phyloP scores from a whole-genome alignment of 495 filamentous ascomycete species.

The Oleoguttula mirabilis region DNA sequence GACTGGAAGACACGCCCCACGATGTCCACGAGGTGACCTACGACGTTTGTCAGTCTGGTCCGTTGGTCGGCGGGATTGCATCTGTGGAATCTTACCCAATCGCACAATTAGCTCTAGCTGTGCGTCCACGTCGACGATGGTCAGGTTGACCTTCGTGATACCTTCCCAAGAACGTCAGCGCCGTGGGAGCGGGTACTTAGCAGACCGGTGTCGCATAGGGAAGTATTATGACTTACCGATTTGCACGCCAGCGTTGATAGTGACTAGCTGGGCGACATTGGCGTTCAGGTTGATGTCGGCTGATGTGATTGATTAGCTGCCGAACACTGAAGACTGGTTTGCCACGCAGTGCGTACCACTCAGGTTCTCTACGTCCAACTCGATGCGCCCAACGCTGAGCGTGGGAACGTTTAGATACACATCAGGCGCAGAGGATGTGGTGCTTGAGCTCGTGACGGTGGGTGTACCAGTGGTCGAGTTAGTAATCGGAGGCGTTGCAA shows the following conservation, averaged over 20 bases:
- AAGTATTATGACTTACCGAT: conserved; percentile 23
- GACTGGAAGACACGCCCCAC: conserved; percentile 45
- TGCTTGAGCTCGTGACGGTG: conserved; percentile 14
- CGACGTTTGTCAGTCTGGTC: too few relatives aligned
- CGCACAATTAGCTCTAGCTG: conserved; percentile 45
- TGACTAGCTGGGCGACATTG: conserved; percentile 40
- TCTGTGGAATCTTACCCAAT: conserved; percentile 34
- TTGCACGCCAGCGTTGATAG: conserved; percentile 43
- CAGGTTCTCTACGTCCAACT: conserved; percentile 26
- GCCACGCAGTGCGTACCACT: not conserved
- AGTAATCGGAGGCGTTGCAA: conserved; percentile 9
- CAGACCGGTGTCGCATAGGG: too few relatives aligned
- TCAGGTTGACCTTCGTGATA: conserved; percentile 45
- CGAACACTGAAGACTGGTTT: too few relatives aligned
- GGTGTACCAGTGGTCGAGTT: conserved; percentile 2
- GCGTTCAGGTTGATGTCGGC: conserved; percentile 47
- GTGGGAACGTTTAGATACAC: conserved; percentile 43
- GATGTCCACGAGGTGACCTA: conserved; percentile 40
- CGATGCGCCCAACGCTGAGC: conserved; percentile 42
- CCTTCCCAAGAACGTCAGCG: conserved; percentile 1
- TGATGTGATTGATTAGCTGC: conserved; percentile 27
- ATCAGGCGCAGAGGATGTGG: conserved; percentile 34
- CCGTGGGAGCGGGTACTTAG: not conserved
- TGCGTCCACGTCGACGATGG: conserved; percentile 43
- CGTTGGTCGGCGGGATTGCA: too few relatives aligned